Percentiles rank a stretch among this genome's conserved stretches.
phyloP scores from a whole-genome alignment of 2,329 filamentous ascomycete species.

The Cladosporium sphaerospermum region DNA sequence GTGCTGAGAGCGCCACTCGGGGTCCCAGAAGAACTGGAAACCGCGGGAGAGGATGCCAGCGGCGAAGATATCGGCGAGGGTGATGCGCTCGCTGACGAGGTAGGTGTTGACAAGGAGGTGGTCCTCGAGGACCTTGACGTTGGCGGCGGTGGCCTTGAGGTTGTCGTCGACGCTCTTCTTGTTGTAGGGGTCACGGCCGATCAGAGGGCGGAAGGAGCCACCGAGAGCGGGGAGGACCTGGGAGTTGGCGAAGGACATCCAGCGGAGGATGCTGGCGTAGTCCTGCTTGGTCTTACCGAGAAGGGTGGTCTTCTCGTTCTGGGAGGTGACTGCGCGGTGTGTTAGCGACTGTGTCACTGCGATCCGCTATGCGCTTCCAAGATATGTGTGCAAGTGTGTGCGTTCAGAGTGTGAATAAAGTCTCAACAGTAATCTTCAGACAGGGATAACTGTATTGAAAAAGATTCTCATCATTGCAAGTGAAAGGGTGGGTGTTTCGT shows the following conservation, averaged over 20 bases:
- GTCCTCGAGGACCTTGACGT: constrained; percentile 68
- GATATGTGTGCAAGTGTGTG: neutral
- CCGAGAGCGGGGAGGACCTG: constrained; percentile 71
- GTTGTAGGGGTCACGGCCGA: constrained; percentile 83
- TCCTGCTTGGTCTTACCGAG: constrained; percentile 99
- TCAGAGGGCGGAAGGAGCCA: constrained; percentile 79
- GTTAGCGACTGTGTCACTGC: constrained; percentile 4
- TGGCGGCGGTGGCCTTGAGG: constrained; percentile 62
- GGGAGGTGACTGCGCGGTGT: constrained; percentile 71
- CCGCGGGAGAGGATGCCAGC: constrained; percentile 73
- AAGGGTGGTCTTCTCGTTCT: constrained; percentile 99
- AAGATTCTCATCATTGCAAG: constrained; percentile 62
- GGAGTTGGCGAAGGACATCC: constrained; percentile 94
- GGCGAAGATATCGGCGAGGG: constrained; percentile 87
- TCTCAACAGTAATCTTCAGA: constrained; percentile 93
- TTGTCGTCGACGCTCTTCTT: constrained; percentile 91
- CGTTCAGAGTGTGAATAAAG: constrained; percentile 72
- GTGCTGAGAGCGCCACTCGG: constrained; percentile 75
- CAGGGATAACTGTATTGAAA: constrained; percentile 88
- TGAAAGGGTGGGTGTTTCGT: neutral
- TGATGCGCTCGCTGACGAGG: constrained; percentile 96
- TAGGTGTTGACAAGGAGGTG: constrained; percentile 91
- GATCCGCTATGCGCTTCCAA: neutral
- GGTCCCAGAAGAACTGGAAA: constrained; percentile 93
- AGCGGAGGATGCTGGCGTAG: constrained; percentile 95